Percentiles rank a stretch among this genome's conserved stretches.
These are phyloP conservation scores for Plasmodium fragile DNA, from an alignment of 169 alveolate species.

Conservation along the genomic window DNA sequence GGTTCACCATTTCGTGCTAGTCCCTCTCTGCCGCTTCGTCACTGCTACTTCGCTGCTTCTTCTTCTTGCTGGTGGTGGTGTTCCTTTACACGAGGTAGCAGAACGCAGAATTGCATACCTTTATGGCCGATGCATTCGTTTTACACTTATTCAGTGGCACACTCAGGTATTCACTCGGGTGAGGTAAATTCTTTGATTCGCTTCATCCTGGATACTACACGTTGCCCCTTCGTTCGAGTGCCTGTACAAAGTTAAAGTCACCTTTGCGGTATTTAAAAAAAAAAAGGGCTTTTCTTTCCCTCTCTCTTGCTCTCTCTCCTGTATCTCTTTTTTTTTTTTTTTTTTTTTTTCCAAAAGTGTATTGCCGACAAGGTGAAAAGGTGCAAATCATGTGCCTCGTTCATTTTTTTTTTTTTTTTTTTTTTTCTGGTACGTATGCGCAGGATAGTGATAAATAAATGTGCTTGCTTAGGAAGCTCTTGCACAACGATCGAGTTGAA, in stretches of 20 bases:
- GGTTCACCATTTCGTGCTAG: neutral
- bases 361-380: neutral
- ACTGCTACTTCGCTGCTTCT: neutral
- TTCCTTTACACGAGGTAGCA: neutral
- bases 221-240: neutral
- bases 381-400: neutral
- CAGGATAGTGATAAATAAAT: neutral
- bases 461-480: neutral
- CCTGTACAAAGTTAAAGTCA: neutral
- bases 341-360: neutral
- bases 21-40: neutral
- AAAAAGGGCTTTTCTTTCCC: neutral
- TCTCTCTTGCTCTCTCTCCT: neutral
- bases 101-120: neutral
- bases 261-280: neutral
- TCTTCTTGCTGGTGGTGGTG: neutral
- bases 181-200: neutral
- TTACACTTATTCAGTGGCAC: neutral
- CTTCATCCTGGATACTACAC: neutral
- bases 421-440: neutral
- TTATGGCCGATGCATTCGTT: neutral
- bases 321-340: neutral
- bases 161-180: neutral
- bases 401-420: neutral
- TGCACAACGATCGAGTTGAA: neutral